Base-by-base conservation (phyloP, 2,329 filamentous ascomycete genomes). In the Fusarium sublunatum region DNA sequence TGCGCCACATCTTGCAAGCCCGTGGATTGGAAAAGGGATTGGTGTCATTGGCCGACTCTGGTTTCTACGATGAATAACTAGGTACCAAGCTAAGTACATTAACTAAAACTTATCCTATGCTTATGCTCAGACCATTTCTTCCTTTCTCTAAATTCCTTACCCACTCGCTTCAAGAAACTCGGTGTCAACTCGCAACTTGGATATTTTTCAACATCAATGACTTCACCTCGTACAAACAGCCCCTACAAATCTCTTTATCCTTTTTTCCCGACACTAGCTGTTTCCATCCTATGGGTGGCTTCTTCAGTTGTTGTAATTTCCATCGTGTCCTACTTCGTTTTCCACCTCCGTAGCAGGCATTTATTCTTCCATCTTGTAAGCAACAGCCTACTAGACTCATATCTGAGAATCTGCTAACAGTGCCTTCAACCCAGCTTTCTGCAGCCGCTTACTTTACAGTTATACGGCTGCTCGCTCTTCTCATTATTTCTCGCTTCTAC, bases 381-480 rank as follows among this genome's bases (percentile, higher is more conserved):
- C 8, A 42, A 26, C 24, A 28, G 12, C 24, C 39, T 4, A 10
- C 39, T 4, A 29, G n/a, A 42, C 26, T 42, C 9, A 28, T 7
- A 42, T 26, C 25, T 26, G 24, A 6, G n/a, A 25, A 13, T 28
- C 5, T 42, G 11, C 11, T 42, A 28, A 42, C 22, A 13, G 15
- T 42, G 1, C 4, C 39, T 7, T 42, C 11, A 28, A 28, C 28
- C 11, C n/a, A 42, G 39, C 39, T 42, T 24, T 42, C 39, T 28
- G 39, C 39, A 25, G 39, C 39, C 39, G n/a, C 22, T 42, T 42
- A 42, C 39, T 42, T 42, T 28, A 42, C 39, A 12, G 39, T 42
- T 25, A 22, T 42, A 25, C 39, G 26, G 24, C 39, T 42, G 28
- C 24, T 42, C 39, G 39, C 39, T 28, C 6, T 42, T 4, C 24